phyloP scores from a whole-genome alignment of 371 early-diverging fungal species.

The Mucor saturninus region DNA sequence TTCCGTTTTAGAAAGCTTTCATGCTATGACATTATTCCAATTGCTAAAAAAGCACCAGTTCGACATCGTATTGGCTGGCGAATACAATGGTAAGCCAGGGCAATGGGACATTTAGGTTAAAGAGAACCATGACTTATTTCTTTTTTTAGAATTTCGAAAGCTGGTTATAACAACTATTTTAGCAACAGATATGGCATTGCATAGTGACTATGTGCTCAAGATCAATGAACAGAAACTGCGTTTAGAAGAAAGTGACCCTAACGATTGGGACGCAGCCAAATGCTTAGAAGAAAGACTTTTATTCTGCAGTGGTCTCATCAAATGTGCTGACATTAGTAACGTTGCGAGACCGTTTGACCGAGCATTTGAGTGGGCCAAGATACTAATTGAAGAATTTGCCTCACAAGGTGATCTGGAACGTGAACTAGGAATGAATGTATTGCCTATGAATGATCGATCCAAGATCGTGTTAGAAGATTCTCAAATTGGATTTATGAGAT shows the following conservation, averaged over 20 bases:
- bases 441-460: constrained; percentile 59
- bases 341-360: constrained; percentile 62
- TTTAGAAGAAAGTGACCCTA: constrained; percentile 27
- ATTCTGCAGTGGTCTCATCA: constrained; percentile 74
- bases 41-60: constrained; percentile 75
- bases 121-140: background rate
- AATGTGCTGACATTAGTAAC: constrained; percentile 87
- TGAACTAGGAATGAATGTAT: constrained; percentile 57
- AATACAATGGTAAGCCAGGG: constrained; percentile 30
- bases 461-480: constrained; percentile 59
- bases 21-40: constrained; percentile 83
- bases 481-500: constrained; percentile 74
- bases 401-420: constrained; percentile 71
- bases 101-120: too few relatives aligned
- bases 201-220: constrained; percentile 74
- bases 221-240: constrained; percentile 65
- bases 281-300: constrained; percentile 53
- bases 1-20: constrained; percentile 92
- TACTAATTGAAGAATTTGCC: constrained; percentile 65
- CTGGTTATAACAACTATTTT: constrained; percentile 72
- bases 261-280: constrained; percentile 12
- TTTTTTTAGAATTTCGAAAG: constrained; percentile 64
- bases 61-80: constrained; percentile 39
- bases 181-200: constrained; percentile 84
- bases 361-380: constrained; percentile 60